Conservation (phyloP, 1,284 basidiomycete species). For the Mrakiaceae sp. region DNA sequence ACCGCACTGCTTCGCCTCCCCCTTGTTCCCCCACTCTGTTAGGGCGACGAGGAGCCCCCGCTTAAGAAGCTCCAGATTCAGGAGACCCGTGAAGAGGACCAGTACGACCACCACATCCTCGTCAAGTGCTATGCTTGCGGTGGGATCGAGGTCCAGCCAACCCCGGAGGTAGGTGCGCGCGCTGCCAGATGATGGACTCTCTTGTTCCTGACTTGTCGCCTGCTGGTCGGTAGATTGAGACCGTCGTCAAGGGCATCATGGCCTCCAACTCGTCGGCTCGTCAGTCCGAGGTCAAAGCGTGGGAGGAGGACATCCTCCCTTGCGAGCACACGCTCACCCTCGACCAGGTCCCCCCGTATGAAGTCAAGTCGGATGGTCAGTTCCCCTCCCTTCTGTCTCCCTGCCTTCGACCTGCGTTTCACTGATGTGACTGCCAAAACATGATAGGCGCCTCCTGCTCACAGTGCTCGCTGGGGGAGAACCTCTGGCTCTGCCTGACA, state of each 20-base stretch:
- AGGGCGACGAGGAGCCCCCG: constrained; percentile 63
- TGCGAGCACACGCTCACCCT: constrained; percentile 81
- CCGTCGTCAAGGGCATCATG: constrained; percentile 62
- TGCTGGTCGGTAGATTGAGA: constrained; percentile 38
- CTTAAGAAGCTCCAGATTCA: constrained; percentile 80
- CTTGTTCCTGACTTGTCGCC: background rate
- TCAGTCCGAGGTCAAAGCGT: constrained; percentile 88
- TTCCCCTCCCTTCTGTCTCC: background rate
- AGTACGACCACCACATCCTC: constrained; percentile 58
- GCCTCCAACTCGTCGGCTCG: constrained; percentile 74
- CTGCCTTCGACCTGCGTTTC: too few relatives aligned
- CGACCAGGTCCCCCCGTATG: constrained; percentile 48
- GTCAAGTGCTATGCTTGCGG: constrained; percentile 71
- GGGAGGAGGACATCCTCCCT: constrained; percentile 85
- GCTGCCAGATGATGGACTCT: constrained; percentile 20
- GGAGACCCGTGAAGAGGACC: constrained; percentile 77
- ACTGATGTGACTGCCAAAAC: background rate
- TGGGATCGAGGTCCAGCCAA: constrained; percentile 43
- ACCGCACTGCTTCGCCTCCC: background rate
- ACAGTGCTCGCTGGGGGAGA: constrained; percentile 69
- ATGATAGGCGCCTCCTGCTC: constrained; percentile 39
- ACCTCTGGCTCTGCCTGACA: constrained; percentile 89
- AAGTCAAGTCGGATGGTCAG: constrained; percentile 46
- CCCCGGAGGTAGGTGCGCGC: constrained; percentile 30
- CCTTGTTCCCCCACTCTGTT: background rate